Conservation (phyloP, 768 basidiomycete genomes). For the Amanita subjunquillea region DNA sequence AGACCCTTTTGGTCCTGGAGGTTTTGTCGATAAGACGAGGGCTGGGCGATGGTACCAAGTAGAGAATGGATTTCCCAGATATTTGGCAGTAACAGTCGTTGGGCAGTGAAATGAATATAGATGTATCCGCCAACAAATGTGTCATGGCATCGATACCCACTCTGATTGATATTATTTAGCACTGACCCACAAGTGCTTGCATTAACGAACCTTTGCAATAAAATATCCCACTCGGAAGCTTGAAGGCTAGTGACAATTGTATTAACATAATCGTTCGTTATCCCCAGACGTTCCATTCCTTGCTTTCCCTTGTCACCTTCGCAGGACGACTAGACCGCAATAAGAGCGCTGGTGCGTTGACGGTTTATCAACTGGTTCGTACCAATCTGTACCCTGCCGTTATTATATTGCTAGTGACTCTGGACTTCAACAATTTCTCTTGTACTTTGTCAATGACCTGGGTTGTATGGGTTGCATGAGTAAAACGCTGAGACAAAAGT, state of each 20-base stretch:
- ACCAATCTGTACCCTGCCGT: slow-evolving; percentile 58
- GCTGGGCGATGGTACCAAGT: slow-evolving; percentile 16
- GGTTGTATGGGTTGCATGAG: neutral
- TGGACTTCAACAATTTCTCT: slow-evolving; percentile 36
- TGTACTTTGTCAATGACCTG: slow-evolving; percentile 59
- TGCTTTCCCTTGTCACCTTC: slow-evolving; percentile 28
- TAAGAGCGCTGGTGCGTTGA: neutral
- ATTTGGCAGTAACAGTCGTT: slow-evolving; percentile 84
- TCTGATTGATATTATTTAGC: slow-evolving; percentile 27
- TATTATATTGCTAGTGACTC: slow-evolving; percentile 44
- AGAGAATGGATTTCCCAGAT: slow-evolving; percentile 59
- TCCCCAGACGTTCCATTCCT: slow-evolving; percentile 27
- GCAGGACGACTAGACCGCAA: slow-evolving; percentile 16
- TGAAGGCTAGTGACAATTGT: slow-evolving; percentile 64
- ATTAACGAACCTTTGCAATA: slow-evolving; percentile 46
- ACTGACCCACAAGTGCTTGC: neutral
- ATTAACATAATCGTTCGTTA: slow-evolving; percentile 59
- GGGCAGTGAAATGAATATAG: slow-evolving; percentile 65
- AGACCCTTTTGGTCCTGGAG: neutral
- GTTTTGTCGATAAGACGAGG: slow-evolving; percentile 6
- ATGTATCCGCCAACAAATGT: slow-evolving; percentile 67
- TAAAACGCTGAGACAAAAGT: neutral
- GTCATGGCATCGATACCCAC: slow-evolving; percentile 71
- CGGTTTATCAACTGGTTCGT: slow-evolving; percentile 10
- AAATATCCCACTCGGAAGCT: slow-evolving; percentile 51